These are phyloP conservation scores for Fraxinus velutina DNA, from an alignment of 305 asterid genomes.

Conservation along the genomic window DNA sequence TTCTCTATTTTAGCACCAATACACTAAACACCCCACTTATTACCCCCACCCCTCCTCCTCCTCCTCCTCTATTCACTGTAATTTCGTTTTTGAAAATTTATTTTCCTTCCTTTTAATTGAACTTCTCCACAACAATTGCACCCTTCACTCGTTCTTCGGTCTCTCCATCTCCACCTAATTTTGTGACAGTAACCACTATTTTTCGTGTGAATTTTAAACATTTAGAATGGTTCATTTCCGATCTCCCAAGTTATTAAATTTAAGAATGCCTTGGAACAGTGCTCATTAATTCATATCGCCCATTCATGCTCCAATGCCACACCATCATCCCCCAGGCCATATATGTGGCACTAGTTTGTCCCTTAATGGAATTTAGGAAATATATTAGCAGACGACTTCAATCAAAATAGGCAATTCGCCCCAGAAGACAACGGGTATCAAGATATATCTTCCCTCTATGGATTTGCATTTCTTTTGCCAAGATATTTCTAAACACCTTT, in stretches of 20 bases:
- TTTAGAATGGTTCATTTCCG: neutral
- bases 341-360: neutral
- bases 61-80: neutral
- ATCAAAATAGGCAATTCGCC: neutral
- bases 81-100: neutral
- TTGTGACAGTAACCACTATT: neutral
- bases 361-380: neutral
- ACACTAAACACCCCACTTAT: neutral
- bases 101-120: neutral
- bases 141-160: neutral
- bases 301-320: neutral
- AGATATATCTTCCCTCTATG: neutral
- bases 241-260: neutral
- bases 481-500: neutral
- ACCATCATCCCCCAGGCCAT: neutral
- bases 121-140: neutral
- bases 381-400: neutral
- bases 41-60: neutral
- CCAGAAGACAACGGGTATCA: neutral
- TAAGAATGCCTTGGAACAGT: neutral
- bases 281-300: neutral
- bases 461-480: neutral
- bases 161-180: neutral
- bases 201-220: neutral
- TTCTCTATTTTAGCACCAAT: neutral